Evolutionary conservation across 2,329 filamentous ascomycete species (phyloP).

Genomic region (Colletotrichum tofieldiae): DNA sequence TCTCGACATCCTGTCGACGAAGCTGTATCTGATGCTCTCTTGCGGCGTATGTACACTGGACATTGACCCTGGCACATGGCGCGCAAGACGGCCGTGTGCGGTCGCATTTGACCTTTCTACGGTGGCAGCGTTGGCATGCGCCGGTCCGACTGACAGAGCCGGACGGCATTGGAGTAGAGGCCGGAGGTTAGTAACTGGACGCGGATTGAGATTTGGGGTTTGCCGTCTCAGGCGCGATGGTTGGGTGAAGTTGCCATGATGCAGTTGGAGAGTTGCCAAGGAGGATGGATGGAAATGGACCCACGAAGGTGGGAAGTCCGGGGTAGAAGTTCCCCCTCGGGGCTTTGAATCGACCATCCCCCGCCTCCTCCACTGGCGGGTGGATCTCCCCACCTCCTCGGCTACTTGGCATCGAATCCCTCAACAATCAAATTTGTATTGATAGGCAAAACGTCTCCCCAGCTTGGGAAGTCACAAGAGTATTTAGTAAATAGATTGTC

Average conservation of each 20-base stretch:
- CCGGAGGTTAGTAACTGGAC: no score
- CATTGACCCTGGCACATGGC: conserved; percentile 53
- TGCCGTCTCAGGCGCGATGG: not conserved
- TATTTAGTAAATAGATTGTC: not conserved
- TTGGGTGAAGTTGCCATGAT: not conserved
- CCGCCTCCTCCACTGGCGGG: not conserved
- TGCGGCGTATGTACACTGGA: conserved; percentile 54
- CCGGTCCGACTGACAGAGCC: conserved; percentile 34
- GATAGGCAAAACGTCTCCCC: not conserved
- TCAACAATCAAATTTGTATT: no score
- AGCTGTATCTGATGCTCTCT: conserved; percentile 49
- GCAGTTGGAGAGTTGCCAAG: not conserved
- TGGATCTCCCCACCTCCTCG: not conserved
- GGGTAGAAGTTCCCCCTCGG: conserved; percentile 12
- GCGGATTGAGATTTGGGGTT: not conserved
- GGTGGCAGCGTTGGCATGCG: conserved; percentile 59
- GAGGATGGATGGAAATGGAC: not conserved
- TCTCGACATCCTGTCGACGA: conserved; percentile 52
- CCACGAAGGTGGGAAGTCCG: conserved; percentile 15
- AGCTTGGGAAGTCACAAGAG: not conserved
- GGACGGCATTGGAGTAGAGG: conserved; percentile 18
- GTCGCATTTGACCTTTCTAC: conserved; percentile 59
- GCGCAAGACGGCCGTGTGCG: conserved; percentile 55
- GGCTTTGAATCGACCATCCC: not conserved
- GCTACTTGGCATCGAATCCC: not conserved